A percentile compares a stretch with the other conserved stretches of the same genome.
These are phyloP conservation scores for Oenanthe sinensis DNA, from an alignment of 129 eudicot genomes.

Conservation along the genomic window DNA sequence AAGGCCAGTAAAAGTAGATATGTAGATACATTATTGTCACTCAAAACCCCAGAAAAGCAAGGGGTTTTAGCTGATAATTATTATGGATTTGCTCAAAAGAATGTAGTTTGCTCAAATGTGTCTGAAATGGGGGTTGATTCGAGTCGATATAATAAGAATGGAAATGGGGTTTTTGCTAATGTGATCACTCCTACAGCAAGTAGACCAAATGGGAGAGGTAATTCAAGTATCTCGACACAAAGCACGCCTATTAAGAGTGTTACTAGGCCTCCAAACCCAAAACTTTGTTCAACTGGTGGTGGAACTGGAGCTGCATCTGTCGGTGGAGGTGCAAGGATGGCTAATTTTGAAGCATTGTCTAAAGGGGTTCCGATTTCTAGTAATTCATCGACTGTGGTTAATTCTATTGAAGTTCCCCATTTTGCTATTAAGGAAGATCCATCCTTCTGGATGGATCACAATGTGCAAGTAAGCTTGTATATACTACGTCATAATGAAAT, in stretches of 20 bases:
- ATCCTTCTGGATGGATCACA: constrained; percentile 94
- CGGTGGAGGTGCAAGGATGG: constrained; percentile 37
- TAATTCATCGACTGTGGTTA: constrained; percentile 34
- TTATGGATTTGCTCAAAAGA: constrained; percentile 37
- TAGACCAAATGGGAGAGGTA: constrained; percentile 44
- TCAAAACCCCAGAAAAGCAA: constrained; percentile 69
- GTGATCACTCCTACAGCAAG: constrained; percentile 49
- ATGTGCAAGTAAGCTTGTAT: constrained; percentile 61
- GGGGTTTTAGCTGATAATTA: constrained; percentile 31
- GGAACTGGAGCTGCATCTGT: constrained; percentile 45
- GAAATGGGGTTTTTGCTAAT: constrained; percentile 1
- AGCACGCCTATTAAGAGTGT: constrained; percentile 88
- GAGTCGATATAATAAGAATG: constrained; percentile 13
- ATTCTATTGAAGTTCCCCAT: constrained; percentile 73
- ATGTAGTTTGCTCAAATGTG: constrained; percentile 17
- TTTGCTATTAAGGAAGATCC: constrained; percentile 84
- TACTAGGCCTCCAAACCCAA: constrained; percentile 76
- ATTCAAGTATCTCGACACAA: constrained; percentile 49
- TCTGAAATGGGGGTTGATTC: constrained; percentile 45
- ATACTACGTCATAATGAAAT: not conserved
- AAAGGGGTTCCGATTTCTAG: constrained; percentile 52
- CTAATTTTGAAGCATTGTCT: constrained; percentile 42
- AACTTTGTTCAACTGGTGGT: constrained; percentile 42
- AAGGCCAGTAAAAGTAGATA: constrained; percentile 36
- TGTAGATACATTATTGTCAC: constrained; percentile 29